Percentiles rank a stretch among this genome's conserved stretches.
Evolutionary conservation across 306 rosid species (phyloP).

Genomic region (Acacia crassicarpa): DNA sequence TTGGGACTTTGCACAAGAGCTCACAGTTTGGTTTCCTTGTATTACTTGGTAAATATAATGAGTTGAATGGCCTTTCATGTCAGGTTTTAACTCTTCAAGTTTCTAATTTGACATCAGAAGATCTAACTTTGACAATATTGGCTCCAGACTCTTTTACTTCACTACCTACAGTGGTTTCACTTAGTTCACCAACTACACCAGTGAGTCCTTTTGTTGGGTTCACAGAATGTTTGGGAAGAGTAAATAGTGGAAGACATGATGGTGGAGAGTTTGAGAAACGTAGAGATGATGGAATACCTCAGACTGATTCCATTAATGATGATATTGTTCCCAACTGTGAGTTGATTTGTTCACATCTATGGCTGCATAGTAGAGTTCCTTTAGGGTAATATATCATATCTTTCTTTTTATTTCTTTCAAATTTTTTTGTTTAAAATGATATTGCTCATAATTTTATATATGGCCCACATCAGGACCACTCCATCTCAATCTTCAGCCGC

Average conservation of each 20-base stretch:
- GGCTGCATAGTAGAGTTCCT: conserved; percentile 98
- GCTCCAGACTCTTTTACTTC: conserved; percentile 83
- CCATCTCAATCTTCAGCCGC: conserved; percentile 83
- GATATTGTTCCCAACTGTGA: conserved; percentile 65
- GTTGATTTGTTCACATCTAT: conserved; percentile 79
- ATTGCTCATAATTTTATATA: conserved; percentile 23
- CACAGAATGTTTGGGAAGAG: conserved; percentile 54
- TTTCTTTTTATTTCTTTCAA: neutral
- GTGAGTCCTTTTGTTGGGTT: conserved; percentile 71
- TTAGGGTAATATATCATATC: conserved; percentile 64
- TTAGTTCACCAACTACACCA: conserved; percentile 73
- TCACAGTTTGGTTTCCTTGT: conserved; percentile 14
- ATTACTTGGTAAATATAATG: conserved; percentile 8
- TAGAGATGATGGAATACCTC: conserved; percentile 33
- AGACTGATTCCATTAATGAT: conserved; percentile 46
- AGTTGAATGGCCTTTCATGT: conserved; percentile 41
- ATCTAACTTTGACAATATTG: conserved; percentile 82
- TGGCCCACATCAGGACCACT: conserved; percentile 57
- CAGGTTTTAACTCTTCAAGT: conserved; percentile 97
- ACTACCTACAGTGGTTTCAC: conserved; percentile 68
- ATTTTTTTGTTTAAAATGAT: conserved; percentile 13
- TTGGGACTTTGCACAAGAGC: conserved; percentile 4
- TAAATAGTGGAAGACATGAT: conserved; percentile 42
- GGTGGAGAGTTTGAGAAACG: conserved; percentile 50
- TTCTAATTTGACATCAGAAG: conserved; percentile 89